phyloP scores from a whole-genome alignment of 495 filamentous ascomycete genomes.

The Aspergillus diversus region DNA sequence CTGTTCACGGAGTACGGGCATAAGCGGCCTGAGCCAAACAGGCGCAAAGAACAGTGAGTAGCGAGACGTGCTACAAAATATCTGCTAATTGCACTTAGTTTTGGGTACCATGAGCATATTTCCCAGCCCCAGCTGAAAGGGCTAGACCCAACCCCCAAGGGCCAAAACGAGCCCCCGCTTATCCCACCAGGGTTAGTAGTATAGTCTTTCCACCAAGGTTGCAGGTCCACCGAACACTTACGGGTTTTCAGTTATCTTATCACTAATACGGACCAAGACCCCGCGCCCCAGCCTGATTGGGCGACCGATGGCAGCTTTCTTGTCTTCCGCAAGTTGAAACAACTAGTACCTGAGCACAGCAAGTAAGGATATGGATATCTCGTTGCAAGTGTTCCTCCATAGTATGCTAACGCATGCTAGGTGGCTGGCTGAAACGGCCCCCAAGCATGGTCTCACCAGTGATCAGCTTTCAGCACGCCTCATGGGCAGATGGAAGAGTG shows the following conservation, averaged over 20 bases:
- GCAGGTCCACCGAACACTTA: not conserved
- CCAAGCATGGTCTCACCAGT: slow-evolving; percentile 3
- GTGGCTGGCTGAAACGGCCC: not conserved
- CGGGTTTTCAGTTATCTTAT: not conserved
- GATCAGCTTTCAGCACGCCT: slow-evolving; percentile 38
- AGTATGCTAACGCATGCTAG: not conserved
- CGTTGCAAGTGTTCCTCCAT: slow-evolving; percentile 1
- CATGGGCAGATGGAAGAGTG: slow-evolving; percentile 44
- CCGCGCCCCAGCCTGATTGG: slow-evolving; percentile 27
- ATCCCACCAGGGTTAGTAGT: slow-evolving; percentile 29
- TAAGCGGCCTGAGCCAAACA: slow-evolving; percentile 5
- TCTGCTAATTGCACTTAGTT: slow-evolving; percentile 22
- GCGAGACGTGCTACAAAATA: not conserved
- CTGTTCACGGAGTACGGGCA: slow-evolving; percentile 5
- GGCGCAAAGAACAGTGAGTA: slow-evolving; percentile 23
- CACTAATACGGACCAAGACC: slow-evolving; percentile 2
- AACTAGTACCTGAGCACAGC: slow-evolving; percentile 37
- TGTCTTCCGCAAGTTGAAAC: slow-evolving; percentile 41
- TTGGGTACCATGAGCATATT: slow-evolving; percentile 38
- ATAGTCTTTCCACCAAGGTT: not conserved
- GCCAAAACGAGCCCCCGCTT: slow-evolving; percentile 16
- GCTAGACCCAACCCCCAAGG: slow-evolving; percentile 22
- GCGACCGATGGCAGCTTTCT: slow-evolving; percentile 41
- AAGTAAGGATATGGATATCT: slow-evolving; percentile 16
- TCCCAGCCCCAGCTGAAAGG: slow-evolving; percentile 36